A percentile compares a stretch with the other conserved stretches of the same genome.
Conservation (phyloP, 768 basidiomycete species). For the Termitomyces sp. region DNA sequence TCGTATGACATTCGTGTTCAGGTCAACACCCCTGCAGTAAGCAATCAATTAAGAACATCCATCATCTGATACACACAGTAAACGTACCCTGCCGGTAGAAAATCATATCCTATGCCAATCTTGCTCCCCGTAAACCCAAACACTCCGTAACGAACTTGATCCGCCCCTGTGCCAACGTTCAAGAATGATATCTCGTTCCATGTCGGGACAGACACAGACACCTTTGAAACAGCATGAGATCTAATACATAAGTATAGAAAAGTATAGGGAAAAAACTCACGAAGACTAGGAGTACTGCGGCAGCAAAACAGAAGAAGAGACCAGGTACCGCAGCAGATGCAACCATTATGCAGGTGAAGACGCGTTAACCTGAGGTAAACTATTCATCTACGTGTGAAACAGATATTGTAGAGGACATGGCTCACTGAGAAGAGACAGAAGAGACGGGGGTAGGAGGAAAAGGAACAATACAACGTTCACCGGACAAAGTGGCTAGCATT, state of each 20-base stretch:
- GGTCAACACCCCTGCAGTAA: constrained; percentile 15
- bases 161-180: constrained; percentile 37
- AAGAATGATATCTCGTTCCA: constrained; percentile 74
- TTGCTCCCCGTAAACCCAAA: constrained; percentile 69
- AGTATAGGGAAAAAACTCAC: constrained; percentile 37
- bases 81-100: constrained; percentile 18
- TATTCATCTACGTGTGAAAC: not conserved
- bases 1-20: constrained; percentile 54
- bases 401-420: no score
- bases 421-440: not conserved
- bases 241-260: constrained; percentile 19
- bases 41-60: not conserved
- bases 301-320: constrained; percentile 68
- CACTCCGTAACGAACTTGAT: constrained; percentile 59
- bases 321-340: constrained; percentile 65
- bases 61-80: not conserved
- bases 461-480: not conserved
- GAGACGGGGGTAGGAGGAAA: not conserved
- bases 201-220: constrained; percentile 69
- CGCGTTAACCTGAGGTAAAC: not conserved
- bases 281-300: constrained; percentile 65
- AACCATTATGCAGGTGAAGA: constrained; percentile 30
- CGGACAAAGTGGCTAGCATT: constrained; percentile 4
- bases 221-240: constrained; percentile 29
- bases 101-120: constrained; percentile 56